Conservation (phyloP, 768 basidiomycete species). For the Suillus placidus region DNA sequence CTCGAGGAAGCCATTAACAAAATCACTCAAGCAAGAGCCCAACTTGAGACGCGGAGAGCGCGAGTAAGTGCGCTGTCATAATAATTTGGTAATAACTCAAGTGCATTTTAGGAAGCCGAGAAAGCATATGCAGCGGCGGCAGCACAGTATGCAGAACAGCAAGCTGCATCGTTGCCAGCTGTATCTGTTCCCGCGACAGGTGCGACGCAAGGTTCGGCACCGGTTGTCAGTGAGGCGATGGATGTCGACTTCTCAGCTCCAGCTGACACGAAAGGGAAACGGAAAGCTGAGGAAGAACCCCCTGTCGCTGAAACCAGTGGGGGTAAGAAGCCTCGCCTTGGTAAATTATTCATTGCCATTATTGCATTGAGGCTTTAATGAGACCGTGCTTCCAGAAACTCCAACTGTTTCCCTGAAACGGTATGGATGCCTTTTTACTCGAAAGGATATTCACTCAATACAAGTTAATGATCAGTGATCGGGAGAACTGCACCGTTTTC, state of each 20-base stretch:
- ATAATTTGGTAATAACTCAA: neutral
- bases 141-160: slow-evolving; percentile 48
- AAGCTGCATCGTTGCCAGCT: slow-evolving; percentile 39
- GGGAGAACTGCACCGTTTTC: slow-evolving; percentile 93
- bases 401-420: slow-evolving; percentile 58
- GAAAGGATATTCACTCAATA: neutral
- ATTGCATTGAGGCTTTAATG: neutral
- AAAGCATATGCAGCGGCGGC: slow-evolving; percentile 56
- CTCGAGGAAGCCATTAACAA: slow-evolving; percentile 65
- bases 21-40: slow-evolving; percentile 63
- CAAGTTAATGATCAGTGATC: slow-evolving; percentile 60
- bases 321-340: slow-evolving; percentile 64
- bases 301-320: slow-evolving; percentile 41
- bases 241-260: slow-evolving; percentile 39
- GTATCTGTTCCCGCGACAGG: slow-evolving; percentile 22
- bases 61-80: slow-evolving; percentile 48
- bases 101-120: slow-evolving; percentile 55
- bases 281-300: slow-evolving; percentile 59
- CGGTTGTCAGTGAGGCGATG: slow-evolving; percentile 37
- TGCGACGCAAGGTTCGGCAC: slow-evolving; percentile 4
- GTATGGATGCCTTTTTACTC: slow-evolving; percentile 34
- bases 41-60: slow-evolving; percentile 62
- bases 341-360: slow-evolving; percentile 39
- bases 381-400: slow-evolving; percentile 37
- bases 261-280: slow-evolving; percentile 54